phyloP scores from a whole-genome alignment of 2,329 filamentous ascomycete species.

The Colletotrichum eremochloae region DNA sequence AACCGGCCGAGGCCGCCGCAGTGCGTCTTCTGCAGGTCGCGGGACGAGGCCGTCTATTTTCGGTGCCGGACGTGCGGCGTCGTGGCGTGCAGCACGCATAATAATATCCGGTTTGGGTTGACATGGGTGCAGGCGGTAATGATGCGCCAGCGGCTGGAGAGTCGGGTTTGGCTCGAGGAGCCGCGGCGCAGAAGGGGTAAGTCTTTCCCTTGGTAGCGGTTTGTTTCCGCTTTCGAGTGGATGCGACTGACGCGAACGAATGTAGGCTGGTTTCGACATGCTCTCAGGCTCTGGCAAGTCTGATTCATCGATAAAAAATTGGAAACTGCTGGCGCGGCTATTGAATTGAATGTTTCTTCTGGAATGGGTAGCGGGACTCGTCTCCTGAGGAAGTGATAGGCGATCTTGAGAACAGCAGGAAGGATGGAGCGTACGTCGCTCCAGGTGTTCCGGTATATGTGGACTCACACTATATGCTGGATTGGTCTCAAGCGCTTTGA shows the following conservation, averaged over 20 bases:
- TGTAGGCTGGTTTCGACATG: slow-evolving; percentile 6
- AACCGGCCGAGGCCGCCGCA: not conserved
- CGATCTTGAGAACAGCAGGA: not conserved
- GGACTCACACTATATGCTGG: not conserved
- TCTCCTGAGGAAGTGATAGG: not conserved
- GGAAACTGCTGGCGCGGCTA: not conserved
- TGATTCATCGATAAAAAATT: not conserved
- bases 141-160: not conserved
- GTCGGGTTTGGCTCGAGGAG: slow-evolving; percentile 14
- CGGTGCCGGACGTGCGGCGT: slow-evolving; percentile 16
- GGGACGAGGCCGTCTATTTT: slow-evolving; percentile 5
- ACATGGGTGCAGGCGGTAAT: not conserved
- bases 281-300: not conserved
- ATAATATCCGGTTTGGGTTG: slow-evolving; percentile 3
- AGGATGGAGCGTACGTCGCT: not conserved
- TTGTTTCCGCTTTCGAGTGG: not conserved
- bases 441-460: not conserved
- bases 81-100: slow-evolving; percentile 14
- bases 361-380: not conserved
- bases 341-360: not conserved
- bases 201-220: not conserved
- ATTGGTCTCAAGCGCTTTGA: not conserved
- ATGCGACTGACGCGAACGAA: not conserved
- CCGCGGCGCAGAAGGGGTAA: not conserved
- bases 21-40: slow-evolving; percentile 15